Evolutionary conservation across 352 stramenopile species (phyloP), one percentile per base, ranked within the genome.

Genomic region (Phytophthora multivora): DNA sequence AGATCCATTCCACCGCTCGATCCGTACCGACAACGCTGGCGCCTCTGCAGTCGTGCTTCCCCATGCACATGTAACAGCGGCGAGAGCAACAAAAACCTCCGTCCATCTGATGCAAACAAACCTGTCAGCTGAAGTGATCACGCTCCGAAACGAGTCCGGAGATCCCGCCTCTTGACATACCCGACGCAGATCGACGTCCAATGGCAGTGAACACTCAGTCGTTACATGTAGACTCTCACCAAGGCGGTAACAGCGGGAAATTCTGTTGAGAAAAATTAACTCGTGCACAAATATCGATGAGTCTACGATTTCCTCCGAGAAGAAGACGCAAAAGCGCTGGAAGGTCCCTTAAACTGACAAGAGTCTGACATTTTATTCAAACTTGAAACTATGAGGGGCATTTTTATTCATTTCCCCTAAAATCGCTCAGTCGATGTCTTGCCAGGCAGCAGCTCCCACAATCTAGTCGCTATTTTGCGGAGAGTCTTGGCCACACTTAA

Each of bases 401-500:
- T 33, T 33, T 33, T 8, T 33, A 33, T 33, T 33, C 28, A 33
- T 33, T 33, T 33, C 4, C 28, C 28, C 28, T 33, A 33, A 33
- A 33, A 33, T 33, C 28, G 30, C 19, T n/a, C 28, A 46, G 21
- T 21, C 33, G 7, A 49, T 30, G 45, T 59, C 13, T 50, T 36
- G 18, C 9, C 43, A 51, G 16, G 33, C 45, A 38, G 33, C 35
- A 26, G 13, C 16, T 39, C 39, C 26, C 47, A 53, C 43, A 45
- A 13, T 63, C 47, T 66, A 62, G 40, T 56, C 58, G 54, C 73
- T 70, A 55, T 73, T 73, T 42, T 82, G 73, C 8, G 86, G 86
- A 19, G 83, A 95, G 63, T 90, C 71, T 61, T 95, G 86, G 45
- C 86, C 86, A 51, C 86, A 95, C 57, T 86, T 86, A 21, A 90